Base-by-base conservation (phyloP, 176 grass and related monocot species). In the Aegilops speltoides region DNA sequence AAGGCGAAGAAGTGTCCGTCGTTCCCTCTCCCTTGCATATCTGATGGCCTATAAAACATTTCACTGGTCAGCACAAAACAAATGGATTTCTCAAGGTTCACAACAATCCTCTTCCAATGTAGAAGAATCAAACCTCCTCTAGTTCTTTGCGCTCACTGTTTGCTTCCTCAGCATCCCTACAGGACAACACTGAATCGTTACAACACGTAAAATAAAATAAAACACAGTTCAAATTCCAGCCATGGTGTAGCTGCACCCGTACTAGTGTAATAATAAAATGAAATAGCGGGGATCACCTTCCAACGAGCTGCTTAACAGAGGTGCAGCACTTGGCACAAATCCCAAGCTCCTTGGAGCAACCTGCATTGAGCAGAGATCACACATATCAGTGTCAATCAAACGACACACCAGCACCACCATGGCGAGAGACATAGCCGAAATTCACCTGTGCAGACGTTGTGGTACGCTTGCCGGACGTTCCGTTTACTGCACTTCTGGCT, bases 401-500 rank as follows among this genome's bases (percentile, higher is more conserved):
- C 36, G 17, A 6, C 16, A 45, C 32, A 74, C 76, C 50, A 29
- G 22, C 76, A 81, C 25, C 24, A 78, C 10, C 11, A 38, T 38
- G 76, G 15, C 26, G 6, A 77, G 16, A 5, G 14, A 77, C 20
- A 66, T 1, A 70, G 13, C 28, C 5, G 4, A 80, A 82, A 74
- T 85, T 74, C 82, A 98, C 96, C 91, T 10, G 91, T 76, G 91
- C 96, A 98, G 31, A 98, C 76, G 31, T 82, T 98, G 70, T 95
- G 96, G 84, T 98, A 93, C 19, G 93, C 96, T 70, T 98, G 93
- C 23, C 88, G 89, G 19, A 96, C 92, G 8, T 83, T 73, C n/a
- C 96, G 78, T 70, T 98, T 98, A 31, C 78, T 73, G 32, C 96
- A 98, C 83, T 98, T 98, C 71, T 95, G 93, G 36, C 96, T 98